These are phyloP conservation scores for Conidiobolus incongruus DNA, from an alignment of 371 early-diverging fungal genomes.

Conservation along the genomic window DNA sequence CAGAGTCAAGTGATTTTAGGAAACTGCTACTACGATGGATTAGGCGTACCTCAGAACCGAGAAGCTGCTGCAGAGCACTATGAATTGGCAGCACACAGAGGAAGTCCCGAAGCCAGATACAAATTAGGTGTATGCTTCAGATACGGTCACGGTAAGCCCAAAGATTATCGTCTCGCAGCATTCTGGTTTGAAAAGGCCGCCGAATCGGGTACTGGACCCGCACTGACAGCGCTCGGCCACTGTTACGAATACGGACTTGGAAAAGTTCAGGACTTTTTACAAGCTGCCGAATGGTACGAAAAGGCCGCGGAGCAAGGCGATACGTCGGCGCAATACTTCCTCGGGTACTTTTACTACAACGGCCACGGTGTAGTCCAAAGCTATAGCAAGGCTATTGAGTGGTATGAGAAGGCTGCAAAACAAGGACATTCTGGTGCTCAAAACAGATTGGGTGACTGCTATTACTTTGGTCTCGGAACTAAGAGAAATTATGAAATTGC, in stretches of 20 bases:
- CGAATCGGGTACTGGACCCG: slow-evolving; percentile 28
- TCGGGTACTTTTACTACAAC: slow-evolving; percentile 8
- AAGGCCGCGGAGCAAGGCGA: slow-evolving; percentile 11
- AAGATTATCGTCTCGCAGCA: slow-evolving; percentile 31
- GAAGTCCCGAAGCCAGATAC: slow-evolving; percentile 36
- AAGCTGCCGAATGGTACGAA: slow-evolving; percentile 30
- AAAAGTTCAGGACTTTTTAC: slow-evolving; percentile 21
- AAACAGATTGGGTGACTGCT: slow-evolving; percentile 55
- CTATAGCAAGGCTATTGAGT: slow-evolving; percentile 5
- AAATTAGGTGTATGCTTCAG: slow-evolving; percentile 59
- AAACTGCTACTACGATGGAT: slow-evolving; percentile 7
- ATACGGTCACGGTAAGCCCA: slow-evolving; percentile 47
- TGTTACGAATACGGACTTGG: slow-evolving; percentile 69
- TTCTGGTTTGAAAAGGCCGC: slow-evolving; percentile 39
- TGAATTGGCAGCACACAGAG: slow-evolving; percentile 14
- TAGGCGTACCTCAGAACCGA: slow-evolving; percentile 5
- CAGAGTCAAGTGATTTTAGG: slow-evolving; percentile 6
- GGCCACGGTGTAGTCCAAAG: slow-evolving; percentile 6
- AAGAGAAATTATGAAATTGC: slow-evolving; percentile 24
- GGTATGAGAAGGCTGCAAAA: slow-evolving; percentile 11
- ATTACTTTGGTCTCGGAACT: slow-evolving; percentile 48
- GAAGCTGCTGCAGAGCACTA: slow-evolving; percentile 7
- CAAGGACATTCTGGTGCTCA: slow-evolving; percentile 40
- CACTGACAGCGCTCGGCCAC: slow-evolving; percentile 57
- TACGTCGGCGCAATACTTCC: slow-evolving; percentile 8